Conservation (phyloP, 129 eudicot species). For the Daucus carota region DNA sequence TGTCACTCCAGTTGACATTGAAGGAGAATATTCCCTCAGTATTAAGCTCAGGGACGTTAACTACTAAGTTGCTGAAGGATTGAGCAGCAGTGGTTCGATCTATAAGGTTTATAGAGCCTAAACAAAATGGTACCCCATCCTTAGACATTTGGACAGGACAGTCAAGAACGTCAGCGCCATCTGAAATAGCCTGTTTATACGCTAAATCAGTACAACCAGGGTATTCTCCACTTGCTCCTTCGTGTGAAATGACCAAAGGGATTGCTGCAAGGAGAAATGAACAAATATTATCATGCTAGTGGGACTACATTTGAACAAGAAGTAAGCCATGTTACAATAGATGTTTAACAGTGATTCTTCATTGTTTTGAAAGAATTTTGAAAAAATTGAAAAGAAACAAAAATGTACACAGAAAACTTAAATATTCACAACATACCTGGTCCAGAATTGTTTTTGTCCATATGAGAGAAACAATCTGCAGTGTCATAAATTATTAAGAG, state of each 20-base stretch:
- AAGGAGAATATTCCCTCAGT: constrained; percentile 53
- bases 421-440: constrained; percentile 41
- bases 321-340: not conserved
- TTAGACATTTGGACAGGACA: constrained; percentile 83
- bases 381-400: not conserved
- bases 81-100: constrained; percentile 53
- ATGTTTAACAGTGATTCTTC: not conserved
- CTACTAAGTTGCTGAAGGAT: constrained; percentile 22
- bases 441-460: constrained; percentile 39
- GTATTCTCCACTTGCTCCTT: constrained; percentile 90
- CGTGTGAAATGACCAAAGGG: constrained; percentile 52
- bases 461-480: constrained; percentile 67
- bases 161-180: constrained; percentile 81
- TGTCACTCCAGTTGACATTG: constrained; percentile 61
- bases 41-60: constrained; percentile 35
- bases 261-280: constrained; percentile 30
- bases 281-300: not conserved
- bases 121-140: constrained; percentile 81
- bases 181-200: constrained; percentile 59
- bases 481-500: not conserved
- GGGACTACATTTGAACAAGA: not conserved
- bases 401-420: not conserved
- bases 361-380: not conserved
- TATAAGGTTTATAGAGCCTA: constrained; percentile 76
- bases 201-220: constrained; percentile 87